Percentiles rank a stretch among this genome's conserved stretches.
Conservation (phyloP, 106 monocot genomes). For the Amphibolis antarctica region DNA sequence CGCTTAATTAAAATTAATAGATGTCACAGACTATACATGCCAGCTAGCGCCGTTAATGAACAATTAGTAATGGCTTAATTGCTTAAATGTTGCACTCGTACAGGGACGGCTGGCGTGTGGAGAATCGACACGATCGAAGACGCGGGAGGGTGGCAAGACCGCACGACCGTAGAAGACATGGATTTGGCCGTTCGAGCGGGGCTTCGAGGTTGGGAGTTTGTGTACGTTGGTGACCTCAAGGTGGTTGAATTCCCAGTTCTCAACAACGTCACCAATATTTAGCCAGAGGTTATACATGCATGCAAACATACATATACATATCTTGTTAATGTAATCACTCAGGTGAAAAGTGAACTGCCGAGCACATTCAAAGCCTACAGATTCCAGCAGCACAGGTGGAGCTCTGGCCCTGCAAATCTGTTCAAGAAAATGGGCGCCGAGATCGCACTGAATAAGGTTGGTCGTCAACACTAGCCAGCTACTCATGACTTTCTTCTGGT, state of each 20-base stretch:
- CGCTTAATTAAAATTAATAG: too few relatives aligned
- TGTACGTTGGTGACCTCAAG: conserved; percentile 48
- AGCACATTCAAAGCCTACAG: conserved; percentile 45
- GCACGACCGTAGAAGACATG: conserved; percentile 83
- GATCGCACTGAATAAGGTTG: conserved; percentile 24
- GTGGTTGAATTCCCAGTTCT: conserved; percentile 7
- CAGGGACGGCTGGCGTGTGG: conserved; percentile 85
- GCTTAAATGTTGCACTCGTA: too few relatives aligned
- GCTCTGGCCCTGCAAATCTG: conserved; percentile 47
- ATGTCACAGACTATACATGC: too few relatives aligned
- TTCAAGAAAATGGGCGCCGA: conserved; percentile 36
- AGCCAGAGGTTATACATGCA: neutral
- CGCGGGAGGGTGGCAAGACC: conserved; percentile 71
- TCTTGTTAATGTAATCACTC: too few relatives aligned
- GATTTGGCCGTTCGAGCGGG: conserved; percentile 61
- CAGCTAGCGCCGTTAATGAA: too few relatives aligned
- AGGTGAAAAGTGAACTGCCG: conserved; percentile 53
- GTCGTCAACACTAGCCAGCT: neutral
- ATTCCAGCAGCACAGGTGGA: conserved; percentile 51
- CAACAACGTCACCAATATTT: neutral
- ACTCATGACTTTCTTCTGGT: too few relatives aligned
- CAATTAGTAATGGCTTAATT: too few relatives aligned
- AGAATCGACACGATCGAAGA: conserved; percentile 39
- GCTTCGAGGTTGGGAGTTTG: conserved; percentile 62
- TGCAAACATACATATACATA: neutral